Evolutionary conservation across 768 basidiomycete species (phyloP), one percentile per base, ranked within the genome.

Genomic region (Suillus brevipes): DNA sequence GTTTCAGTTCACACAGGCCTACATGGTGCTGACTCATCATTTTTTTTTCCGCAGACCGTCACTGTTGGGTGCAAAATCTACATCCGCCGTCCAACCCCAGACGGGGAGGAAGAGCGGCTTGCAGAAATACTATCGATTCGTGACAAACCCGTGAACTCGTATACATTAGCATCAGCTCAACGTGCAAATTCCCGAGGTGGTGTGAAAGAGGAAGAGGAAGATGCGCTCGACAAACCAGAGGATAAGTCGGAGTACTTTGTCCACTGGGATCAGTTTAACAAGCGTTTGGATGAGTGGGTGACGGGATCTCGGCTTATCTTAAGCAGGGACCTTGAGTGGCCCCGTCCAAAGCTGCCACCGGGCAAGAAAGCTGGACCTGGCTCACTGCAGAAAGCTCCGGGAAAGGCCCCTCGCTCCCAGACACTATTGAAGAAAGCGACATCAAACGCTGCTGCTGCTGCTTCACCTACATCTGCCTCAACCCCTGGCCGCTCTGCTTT

Each of bases 251-350:
- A 99, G 77, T 99, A 89, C 82, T 99, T 99, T 73, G 94, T 99
- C 23, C 97, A 99, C 73, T 99, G 97, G 90, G 95, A 98, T 71
- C 88, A 94, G 68, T 99, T 98, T 85, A 99, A 99, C 83, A 99
- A 99, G 77, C 95, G 97, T 67, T 83, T 99, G 47, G 97, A 99
- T 74, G 97, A 97, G 62, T 99, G 97, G 97, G 90, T 99, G 28
- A 80, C 91, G 16, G 94, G 92, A 18, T 90, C 92, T 1, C 87
- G 97, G 47, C 85, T 99, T 64, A 85, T 99, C 49, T 82, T 96
- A 53, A 84, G 80, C 65, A 85, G 90, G 68, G 95, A 97, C 73
- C 84, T 99, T 68, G 95, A 99, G 77, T 97, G 94, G 95, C 97
- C 97, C 3, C 92, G 93, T 65, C 95, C 97, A 1, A 95, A 94